phyloP scores from a whole-genome alignment of 1,284 basidiomycete species.

The Vanrija pseudolonga region DNA sequence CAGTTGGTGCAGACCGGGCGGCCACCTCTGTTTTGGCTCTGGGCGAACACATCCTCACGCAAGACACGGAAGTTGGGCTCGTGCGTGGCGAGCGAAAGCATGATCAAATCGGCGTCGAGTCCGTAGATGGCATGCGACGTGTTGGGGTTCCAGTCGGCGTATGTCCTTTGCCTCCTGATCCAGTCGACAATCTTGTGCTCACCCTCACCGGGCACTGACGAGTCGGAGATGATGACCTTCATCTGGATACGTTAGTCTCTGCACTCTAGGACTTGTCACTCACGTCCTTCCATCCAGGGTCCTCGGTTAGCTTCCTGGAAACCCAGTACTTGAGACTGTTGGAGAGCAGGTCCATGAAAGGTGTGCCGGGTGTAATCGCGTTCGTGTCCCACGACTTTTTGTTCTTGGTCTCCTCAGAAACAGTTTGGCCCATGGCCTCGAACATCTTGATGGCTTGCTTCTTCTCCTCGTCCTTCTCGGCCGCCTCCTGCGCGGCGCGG shows the following conservation, averaged over 20 bases:
- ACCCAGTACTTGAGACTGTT: conserved; percentile 93
- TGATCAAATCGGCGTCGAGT: conserved; percentile 97
- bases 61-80: conserved; percentile 97
- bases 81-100: conserved; percentile 96
- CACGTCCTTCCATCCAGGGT: conserved; percentile 92
- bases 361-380: conserved; percentile 94
- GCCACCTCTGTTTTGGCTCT: conserved; percentile 54
- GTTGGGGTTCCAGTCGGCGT: conserved; percentile 88
- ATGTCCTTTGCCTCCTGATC: conserved; percentile 83
- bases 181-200: conserved; percentile 99
- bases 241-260: conserved; percentile 54
- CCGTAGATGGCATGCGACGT: conserved; percentile 97
- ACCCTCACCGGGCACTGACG: conserved; percentile 95
- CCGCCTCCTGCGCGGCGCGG: conserved; percentile 88
- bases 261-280: conserved; percentile 28
- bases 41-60: conserved; percentile 94
- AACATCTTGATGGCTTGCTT: conserved; percentile 77
- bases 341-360: conserved; percentile 95
- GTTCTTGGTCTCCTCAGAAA: conserved; percentile 78
- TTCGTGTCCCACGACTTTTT: conserved; percentile 95
- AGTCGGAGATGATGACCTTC: conserved; percentile 95
- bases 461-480: conserved; percentile 83
- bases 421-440: conserved; percentile 89
- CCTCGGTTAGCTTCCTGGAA: conserved; percentile 87
- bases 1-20: conserved; percentile 75